Base-by-base conservation (phyloP, 2,329 filamentous ascomycete genomes). In the Furcasterigmium sp. region DNA sequence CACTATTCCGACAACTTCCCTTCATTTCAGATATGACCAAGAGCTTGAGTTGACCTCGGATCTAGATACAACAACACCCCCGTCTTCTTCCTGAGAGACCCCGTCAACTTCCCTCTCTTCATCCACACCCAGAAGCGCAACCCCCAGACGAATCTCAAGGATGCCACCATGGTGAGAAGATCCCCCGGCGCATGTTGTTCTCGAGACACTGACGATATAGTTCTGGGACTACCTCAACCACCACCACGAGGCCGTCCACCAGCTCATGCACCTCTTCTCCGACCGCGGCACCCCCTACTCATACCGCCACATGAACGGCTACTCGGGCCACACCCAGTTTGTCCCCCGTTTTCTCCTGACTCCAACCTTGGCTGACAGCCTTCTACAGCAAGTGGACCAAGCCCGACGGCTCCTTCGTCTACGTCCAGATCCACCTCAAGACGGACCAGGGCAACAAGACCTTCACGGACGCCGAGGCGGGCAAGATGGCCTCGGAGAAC, bases 51-150 rank as follows among this genome's bases (percentile, higher is more conserved):
- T n/a, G n/a, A n/a, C n/a, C n/a, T n/a, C n/a, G n/a, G n/a, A n/a
- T n/a, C n/a, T n/a, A 26, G 23, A 26, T 83, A 78, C 60, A 87
- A 86, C 68, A 88, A 89, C 65, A 88, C 83, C 0, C 85, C 85
- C 2, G 73, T 88, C 20, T 90, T 90, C 72, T 89, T 90, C 70
- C 56, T 89, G 19, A 75, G 85, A 35, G 85, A 89, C 53, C 83
- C 85, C 3, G 74, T 76, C 55, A 87, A 88, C 60, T 89, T 87
- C 65, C 84, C 84, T 28, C 67, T 82, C 56, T 84, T 88, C 63
- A 87, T 87, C 49, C 84, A 87, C 67, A 85, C 84, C 4, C 85
- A 90, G 64, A 89, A 89, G 73, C 76, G 84, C 39, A 75, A 89
- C 62, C 85, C 85, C 1, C 74, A 80, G 51, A 87, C 82, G 28